These are phyloP conservation scores for Candida nanaspora DNA, from an alignment of 805 yeast species.

Conservation along the genomic window DNA sequence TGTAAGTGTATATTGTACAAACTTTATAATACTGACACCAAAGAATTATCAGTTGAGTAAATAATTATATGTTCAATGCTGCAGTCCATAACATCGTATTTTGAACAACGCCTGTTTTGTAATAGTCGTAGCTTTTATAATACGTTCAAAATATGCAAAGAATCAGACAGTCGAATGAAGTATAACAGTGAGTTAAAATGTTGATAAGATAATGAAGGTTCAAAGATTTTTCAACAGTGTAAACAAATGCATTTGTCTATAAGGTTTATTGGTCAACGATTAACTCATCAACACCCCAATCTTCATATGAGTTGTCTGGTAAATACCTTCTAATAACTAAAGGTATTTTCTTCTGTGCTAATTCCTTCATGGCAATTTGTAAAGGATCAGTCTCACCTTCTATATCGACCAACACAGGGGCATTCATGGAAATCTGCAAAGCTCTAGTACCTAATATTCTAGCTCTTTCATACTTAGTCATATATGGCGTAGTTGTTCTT, in stretches of 20 bases:
- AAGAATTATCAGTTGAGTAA: no score
- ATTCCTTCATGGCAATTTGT: conserved; percentile 95
- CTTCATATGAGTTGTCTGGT: conserved; percentile 96
- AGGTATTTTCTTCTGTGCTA: conserved; percentile 91
- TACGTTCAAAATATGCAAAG: no score
- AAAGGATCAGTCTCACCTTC: conserved; percentile 99
- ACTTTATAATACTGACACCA: no score
- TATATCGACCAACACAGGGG: conserved; percentile 94
- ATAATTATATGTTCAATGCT: no score
- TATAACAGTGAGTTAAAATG: neutral
- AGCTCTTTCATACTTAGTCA: conserved; percentile 98
- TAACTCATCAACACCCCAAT: conserved; percentile 98
- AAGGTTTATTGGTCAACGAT: conserved; percentile 65
- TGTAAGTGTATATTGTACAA: neutral
- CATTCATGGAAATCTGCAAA: conserved; percentile 93
- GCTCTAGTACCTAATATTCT: conserved; percentile 97
- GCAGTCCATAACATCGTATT: neutral
- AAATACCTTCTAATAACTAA: conserved; percentile 90
- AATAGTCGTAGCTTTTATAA: no score
- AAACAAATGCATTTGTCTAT: no score
- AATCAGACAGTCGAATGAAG: neutral
- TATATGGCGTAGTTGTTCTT: conserved; percentile 94
- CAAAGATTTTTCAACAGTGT: no score
- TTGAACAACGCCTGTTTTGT: no score
- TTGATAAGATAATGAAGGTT: no score